A percentile compares a stretch with the other conserved stretches of the same genome.
Evolutionary conservation across 805 yeast genomes (phyloP).

Genomic region (Wickerhamiella musiphila): DNA sequence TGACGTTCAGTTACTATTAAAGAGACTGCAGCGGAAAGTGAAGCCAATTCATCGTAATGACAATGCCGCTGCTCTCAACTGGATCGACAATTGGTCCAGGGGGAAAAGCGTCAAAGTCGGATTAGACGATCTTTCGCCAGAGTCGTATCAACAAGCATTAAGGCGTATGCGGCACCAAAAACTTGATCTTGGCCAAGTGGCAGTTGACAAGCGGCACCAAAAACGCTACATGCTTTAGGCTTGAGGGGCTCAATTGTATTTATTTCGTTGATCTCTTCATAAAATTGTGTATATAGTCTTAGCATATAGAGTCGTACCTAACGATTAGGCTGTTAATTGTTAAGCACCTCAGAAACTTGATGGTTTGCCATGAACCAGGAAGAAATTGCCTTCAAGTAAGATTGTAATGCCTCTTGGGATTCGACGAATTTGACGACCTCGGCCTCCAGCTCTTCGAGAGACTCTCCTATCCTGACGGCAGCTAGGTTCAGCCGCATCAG

Average conservation of each 20-base stretch:
- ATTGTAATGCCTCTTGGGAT: too few species aligned
- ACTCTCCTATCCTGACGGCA: too few species aligned
- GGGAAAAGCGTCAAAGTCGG: constrained; percentile 7
- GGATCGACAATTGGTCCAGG: constrained; percentile 8
- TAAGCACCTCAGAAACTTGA: too few species aligned
- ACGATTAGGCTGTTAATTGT: too few species aligned
- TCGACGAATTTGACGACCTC: too few species aligned
- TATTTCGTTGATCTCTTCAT: not conserved
- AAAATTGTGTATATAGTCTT: too few species aligned
- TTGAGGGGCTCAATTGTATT: not conserved
- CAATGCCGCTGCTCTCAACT: constrained; percentile 6
- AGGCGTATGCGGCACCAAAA: not conserved
- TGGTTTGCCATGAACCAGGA: too few species aligned
- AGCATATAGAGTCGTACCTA: too few species aligned
- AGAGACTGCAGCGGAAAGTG: constrained; percentile 5
- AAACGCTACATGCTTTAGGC: constrained; percentile 3
- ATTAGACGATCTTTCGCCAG: constrained; percentile 7
- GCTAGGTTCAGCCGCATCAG: too few species aligned
- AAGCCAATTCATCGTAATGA: constrained; percentile 3
- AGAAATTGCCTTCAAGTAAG: too few species aligned
- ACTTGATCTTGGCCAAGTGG: constrained; percentile 2
- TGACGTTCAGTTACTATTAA: constrained; percentile 10
- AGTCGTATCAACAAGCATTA: constrained; percentile 1
- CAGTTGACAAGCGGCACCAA: constrained; percentile 1
- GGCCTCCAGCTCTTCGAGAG: too few species aligned